These are phyloP conservation scores for Litchi chinensis DNA, from an alignment of 345 rosid genomes.

Conservation along the genomic window DNA sequence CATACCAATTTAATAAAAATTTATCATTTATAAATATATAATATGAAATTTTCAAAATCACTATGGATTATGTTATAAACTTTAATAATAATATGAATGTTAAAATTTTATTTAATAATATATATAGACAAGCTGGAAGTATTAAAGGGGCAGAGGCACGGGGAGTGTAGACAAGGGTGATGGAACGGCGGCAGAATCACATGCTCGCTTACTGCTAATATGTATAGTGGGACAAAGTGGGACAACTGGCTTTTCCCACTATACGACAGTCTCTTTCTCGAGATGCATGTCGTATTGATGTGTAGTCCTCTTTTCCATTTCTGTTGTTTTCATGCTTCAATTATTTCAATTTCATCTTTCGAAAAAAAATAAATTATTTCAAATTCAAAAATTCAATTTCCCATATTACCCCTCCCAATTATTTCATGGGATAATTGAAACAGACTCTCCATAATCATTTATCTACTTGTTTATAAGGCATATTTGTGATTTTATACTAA, in stretches of 20 bases:
- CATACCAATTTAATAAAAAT: too few species aligned
- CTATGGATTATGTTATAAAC: too few species aligned
- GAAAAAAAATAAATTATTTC: neutral
- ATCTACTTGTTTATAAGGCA: too few species aligned
- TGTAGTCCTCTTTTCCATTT: neutral
- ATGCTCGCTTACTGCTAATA: neutral
- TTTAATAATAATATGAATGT: too few species aligned
- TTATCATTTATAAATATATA: too few species aligned
- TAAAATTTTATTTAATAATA: too few species aligned
- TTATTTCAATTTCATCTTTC: too few species aligned
- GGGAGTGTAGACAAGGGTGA: neutral
- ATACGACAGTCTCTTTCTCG: constrained; percentile 1
- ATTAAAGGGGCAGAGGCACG: too few species aligned
- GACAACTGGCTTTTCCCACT: constrained; percentile 20
- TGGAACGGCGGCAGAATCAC: neutral
- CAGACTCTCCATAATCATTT: neutral
- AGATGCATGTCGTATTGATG: constrained; percentile 12
- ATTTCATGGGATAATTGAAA: too few species aligned
- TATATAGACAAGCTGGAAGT: too few species aligned
- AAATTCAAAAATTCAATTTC: neutral
- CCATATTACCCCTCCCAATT: neutral
- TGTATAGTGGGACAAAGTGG: neutral
- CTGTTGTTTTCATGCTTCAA: neutral
- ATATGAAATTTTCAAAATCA: too few species aligned
- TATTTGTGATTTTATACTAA: too few species aligned